Conservation (phyloP, 1,139 yeast species). For the Blastobotrys malaysiensis region DNA sequence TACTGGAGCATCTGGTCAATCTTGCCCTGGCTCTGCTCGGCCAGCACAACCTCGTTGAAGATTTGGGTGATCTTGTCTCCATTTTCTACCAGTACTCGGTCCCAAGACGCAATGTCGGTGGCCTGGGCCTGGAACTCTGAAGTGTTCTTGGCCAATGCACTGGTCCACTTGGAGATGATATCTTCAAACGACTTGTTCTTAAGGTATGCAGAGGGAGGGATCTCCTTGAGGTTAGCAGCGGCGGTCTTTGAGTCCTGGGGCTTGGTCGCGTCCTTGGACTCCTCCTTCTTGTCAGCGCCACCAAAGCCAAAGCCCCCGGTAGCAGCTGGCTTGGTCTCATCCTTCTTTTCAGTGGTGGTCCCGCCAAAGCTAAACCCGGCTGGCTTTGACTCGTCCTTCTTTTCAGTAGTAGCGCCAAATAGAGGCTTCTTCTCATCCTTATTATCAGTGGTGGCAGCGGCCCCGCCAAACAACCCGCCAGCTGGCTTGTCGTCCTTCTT, state of each 20-base stretch:
- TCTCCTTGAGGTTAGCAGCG: constrained; percentile 27
- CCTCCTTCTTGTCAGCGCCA: constrained; percentile 13
- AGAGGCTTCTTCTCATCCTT: constrained; percentile 13
- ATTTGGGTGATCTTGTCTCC: constrained; percentile 80
- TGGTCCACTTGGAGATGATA: constrained; percentile 88
- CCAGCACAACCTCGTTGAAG: constrained; percentile 71
- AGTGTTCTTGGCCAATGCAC: constrained; percentile 69
- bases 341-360: constrained; percentile 12
- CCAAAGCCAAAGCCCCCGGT: constrained; percentile 21
- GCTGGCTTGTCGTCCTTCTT: constrained; percentile 8
- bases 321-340: constrained; percentile 26
- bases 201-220: constrained; percentile 58
- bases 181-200: constrained; percentile 92
- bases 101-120: constrained; percentile 75
- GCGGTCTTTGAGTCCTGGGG: constrained; percentile 18
- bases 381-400: constrained; percentile 11
- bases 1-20: constrained; percentile 84
- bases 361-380: constrained; percentile 23
- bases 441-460: constrained; percentile 8
- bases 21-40: constrained; percentile 78
- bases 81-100: constrained; percentile 71
- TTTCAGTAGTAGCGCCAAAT: constrained; percentile 9
- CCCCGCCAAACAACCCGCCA: constrained; percentile 7
- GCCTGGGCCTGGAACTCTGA: constrained; percentile 75
- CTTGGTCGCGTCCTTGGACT: constrained; percentile 6